Evolutionary conservation across 805 yeast genomes (phyloP).

Genomic region (Candida cerambycidarum): DNA sequence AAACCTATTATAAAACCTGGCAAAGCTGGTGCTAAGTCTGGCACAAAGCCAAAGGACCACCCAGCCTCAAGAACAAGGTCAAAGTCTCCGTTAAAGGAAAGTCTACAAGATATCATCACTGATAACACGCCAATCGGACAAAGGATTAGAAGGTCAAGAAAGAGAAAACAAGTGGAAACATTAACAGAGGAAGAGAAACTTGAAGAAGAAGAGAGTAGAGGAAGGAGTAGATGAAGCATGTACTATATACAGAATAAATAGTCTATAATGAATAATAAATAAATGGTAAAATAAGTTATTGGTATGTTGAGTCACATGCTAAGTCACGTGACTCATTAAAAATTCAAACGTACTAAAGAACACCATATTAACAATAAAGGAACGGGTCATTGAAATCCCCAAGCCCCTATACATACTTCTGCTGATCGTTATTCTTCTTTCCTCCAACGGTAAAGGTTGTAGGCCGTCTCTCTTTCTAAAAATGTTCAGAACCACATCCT

Average conservation of each 20-base stretch:
- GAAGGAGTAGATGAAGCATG: slow-evolving; percentile 11
- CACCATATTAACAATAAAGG: slow-evolving; percentile 70
- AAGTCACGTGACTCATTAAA: slow-evolving; percentile 49
- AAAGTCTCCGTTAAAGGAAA: slow-evolving; percentile 34
- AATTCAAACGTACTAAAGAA: slow-evolving; percentile 74
- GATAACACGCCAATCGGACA: slow-evolving; percentile 14
- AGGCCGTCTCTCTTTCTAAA: slow-evolving; percentile 50
- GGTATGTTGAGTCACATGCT: no score
- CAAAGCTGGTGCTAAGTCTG: slow-evolving; percentile 7
- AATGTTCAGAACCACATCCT: slow-evolving; percentile 70
- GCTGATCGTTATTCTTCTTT: slow-evolving; percentile 29
- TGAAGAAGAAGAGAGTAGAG: slow-evolving; percentile 16
- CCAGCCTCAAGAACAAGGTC: slow-evolving; percentile 36
- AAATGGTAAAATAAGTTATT: slow-evolving; percentile 30
- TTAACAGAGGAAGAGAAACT: slow-evolving; percentile 5
- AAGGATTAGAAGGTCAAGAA: slow-evolving; percentile 13
- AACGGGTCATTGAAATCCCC: slow-evolving; percentile 70
- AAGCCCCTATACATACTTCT: slow-evolving; percentile 71
- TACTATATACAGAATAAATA: slow-evolving; percentile 9
- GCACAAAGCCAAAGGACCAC: slow-evolving; percentile 15
- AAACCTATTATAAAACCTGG: not conserved
- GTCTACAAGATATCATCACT: slow-evolving; percentile 20
- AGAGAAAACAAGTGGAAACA: not conserved
- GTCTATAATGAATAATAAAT: slow-evolving; percentile 1
- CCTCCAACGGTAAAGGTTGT: slow-evolving; percentile 35